These are phyloP conservation scores for Aspergillus neotritici DNA, from an alignment of 2,329 filamentous ascomycete genomes.

Conservation along the genomic window DNA sequence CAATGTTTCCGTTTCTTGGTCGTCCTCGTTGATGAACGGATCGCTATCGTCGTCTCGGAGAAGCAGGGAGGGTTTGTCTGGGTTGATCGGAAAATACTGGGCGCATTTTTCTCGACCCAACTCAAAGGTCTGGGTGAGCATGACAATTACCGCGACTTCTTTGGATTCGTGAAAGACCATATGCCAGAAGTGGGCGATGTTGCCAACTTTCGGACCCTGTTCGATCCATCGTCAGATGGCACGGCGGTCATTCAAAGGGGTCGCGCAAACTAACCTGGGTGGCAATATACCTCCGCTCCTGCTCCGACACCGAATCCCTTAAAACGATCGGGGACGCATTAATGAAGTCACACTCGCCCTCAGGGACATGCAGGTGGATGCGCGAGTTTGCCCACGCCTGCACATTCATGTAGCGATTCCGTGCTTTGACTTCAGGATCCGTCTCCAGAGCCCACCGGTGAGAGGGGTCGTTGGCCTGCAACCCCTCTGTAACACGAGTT, in stretches of 20 bases:
- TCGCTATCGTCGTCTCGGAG: slow-evolving; percentile 31
- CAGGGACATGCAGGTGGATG: slow-evolving; percentile 70
- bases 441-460: slow-evolving; percentile 56
- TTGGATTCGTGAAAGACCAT: slow-evolving; percentile 83
- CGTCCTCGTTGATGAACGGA: slow-evolving; percentile 50
- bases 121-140: slow-evolving; percentile 88
- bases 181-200: slow-evolving; percentile 81
- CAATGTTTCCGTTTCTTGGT: slow-evolving; percentile 60
- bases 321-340: slow-evolving; percentile 70
- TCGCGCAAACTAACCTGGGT: slow-evolving; percentile 57
- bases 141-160: slow-evolving; percentile 76
- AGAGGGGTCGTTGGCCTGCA: slow-evolving; percentile 40
- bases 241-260: not conserved
- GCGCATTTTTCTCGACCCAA: slow-evolving; percentile 74
- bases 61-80: slow-evolving; percentile 48
- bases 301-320: slow-evolving; percentile 44
- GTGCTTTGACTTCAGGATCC: slow-evolving; percentile 50
- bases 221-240: not conserved
- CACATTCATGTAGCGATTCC: slow-evolving; percentile 87
- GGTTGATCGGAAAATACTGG: slow-evolving; percentile 70
- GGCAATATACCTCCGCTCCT: slow-evolving; percentile 67
- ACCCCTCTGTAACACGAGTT: slow-evolving; percentile 47
- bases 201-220: slow-evolving; percentile 70
- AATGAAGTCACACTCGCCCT: slow-evolving; percentile 69
- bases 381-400: slow-evolving; percentile 85